Conservation (phyloP, 2,329 filamentous ascomycete species). For the Penicillium sp. region DNA sequence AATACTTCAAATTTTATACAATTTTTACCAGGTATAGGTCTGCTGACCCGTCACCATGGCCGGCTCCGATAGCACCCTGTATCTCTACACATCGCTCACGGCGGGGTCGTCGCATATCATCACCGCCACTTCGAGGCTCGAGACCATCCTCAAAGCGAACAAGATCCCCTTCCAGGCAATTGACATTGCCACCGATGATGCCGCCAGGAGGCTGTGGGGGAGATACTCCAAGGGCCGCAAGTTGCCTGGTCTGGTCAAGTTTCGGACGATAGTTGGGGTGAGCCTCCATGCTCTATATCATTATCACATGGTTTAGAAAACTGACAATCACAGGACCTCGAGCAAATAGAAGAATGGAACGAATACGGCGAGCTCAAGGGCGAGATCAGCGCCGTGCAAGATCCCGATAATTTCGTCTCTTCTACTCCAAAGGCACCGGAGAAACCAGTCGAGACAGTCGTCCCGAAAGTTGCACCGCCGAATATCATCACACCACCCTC, state of each 20-base stretch:
- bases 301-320: neutral
- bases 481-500: conserved; percentile 5
- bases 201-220: conserved; percentile 83
- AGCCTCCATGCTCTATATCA: conserved; percentile 33
- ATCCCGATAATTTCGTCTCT: conserved; percentile 28
- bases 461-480: conserved; percentile 18
- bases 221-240: conserved; percentile 81
- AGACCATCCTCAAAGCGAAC: conserved; percentile 94
- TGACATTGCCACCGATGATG: conserved; percentile 85
- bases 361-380: conserved; percentile 94
- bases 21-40: neutral
- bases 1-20: neutral
- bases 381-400: conserved; percentile 57
- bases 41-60: conserved; percentile 17
- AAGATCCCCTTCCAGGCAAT: conserved; percentile 89
- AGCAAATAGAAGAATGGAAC: conserved; percentile 98
- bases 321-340: conserved; percentile 63
- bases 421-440: conserved; percentile 23
- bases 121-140: conserved; percentile 89
- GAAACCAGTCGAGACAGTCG: conserved; percentile 19
- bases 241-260: conserved; percentile 83
- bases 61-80: conserved; percentile 59
- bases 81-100: conserved; percentile 94
- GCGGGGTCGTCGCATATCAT: conserved; percentile 94
- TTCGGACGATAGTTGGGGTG: conserved; percentile 80